Base-by-base conservation (phyloP, 2,329 filamentous ascomycete genomes). In the Fusarium sublunatum region DNA sequence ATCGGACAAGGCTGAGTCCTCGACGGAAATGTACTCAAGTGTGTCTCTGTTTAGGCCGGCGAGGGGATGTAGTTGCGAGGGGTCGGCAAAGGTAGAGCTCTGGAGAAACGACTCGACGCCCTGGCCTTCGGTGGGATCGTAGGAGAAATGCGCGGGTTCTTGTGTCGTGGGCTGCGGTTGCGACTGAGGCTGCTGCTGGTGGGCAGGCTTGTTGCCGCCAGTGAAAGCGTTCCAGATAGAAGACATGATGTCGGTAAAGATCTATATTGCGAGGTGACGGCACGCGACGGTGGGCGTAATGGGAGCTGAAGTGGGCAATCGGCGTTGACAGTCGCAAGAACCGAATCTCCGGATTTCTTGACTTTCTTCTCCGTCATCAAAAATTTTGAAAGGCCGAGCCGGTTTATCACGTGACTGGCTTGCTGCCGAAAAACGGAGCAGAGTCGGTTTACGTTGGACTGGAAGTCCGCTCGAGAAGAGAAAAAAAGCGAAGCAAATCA, bases 21-120 rank as follows among this genome's bases (percentile, higher is more conserved):
- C 95, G 73, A 99, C 89, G 25, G 90, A 89, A 66, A 99, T 86
- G 79, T 99, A 99, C 77, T 99, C 95, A 72, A 99, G 88, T 1
- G 91, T 91, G 71, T 97, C 92, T 81, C 92, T 89, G 81, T 97
- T 93, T 62, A 99, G 82, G 68, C 95, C 95, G 51, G 95, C 93
- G 53, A 99, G 88, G 41, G 96, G 95, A 77, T 99, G 95, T 71
- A 99, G 84, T 76, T 91, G 86, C 64, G 93, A 88, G 9, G 94
- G 92, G 78, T 99, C 95, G 76, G 93, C 87, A 70, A 95, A 89
- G 53, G 88, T 79, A 57, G 90, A 88, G 71, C 83, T 86, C 73
- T 87, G 88, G 58, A 98, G 87, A 79, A 99, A 97, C 53, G 91
- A 90, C 72, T 92, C 90, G 71, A 95, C 91, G 78, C 94, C 93